Evolutionary conservation across 768 basidiomycete species (phyloP), one percentile per base, ranked within the genome.

Genomic region (Suillus brevipes): DNA sequence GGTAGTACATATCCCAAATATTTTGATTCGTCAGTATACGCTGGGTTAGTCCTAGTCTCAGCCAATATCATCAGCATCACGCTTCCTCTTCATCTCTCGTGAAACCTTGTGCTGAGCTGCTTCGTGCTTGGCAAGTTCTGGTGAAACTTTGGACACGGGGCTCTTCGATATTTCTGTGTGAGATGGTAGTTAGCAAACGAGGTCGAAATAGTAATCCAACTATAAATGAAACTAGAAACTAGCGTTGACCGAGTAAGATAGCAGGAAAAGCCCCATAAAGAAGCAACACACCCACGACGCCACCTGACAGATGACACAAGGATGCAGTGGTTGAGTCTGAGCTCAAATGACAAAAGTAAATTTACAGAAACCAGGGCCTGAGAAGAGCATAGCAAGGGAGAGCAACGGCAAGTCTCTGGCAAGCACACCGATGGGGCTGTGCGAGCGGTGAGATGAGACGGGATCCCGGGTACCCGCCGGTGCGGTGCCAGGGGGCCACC

Each of bases 81-180:
- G 84, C 81, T 94, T 95, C 70, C 94, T 84, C 82, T 96, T 97
- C 95, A 97, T 97, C 78, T 97, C 95, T 72, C 89, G 83, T 63
- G 95, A 91, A 50, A 97, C 89, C 74, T 89, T 89, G 74, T 95
- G 92, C 77, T 94, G 93, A 6, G 96, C 95, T 1, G 94, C 80
- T 73, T 95, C 94, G 75, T 99, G 97, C 71, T 91, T 89, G 14
- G 92, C 94, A 63, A 99, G 81, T 73, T 99, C 96, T 7, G 83
- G 76, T 9, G 96, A 85, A 63, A 97, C 90, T 75, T 95, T 95
- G 13, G 91, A 94, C 67, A 95, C 90, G 0, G 95, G 95, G 68
- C 91, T 94, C 83, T 98, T 98, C 20, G 89, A 89, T 69, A 97
- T 95, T 79, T 98, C 95, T 92, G 76, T 60, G 50, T 61, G 64